Percentiles rank a stretch among this genome's conserved stretches.
These are phyloP conservation scores for Tylopilus intermedius DNA, from an alignment of 768 basidiomycete species.

Conservation along the genomic window DNA sequence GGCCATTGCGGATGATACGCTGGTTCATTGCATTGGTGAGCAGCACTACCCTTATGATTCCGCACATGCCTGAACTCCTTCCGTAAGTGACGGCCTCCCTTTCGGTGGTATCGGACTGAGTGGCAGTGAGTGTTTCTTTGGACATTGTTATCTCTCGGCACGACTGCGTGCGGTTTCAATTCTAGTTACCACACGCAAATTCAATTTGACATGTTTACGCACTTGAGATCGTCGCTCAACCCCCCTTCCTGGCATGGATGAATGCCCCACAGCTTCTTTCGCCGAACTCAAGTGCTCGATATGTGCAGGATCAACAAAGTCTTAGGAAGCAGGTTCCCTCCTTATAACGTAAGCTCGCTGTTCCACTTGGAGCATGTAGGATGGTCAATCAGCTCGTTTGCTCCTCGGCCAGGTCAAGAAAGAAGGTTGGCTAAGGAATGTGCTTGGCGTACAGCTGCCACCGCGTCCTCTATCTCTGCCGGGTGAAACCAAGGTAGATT, in stretches of 20 bases:
- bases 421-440: slow-evolving; percentile 15
- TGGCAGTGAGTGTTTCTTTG: slow-evolving; percentile 50
- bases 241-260: slow-evolving; percentile 32
- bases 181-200: slow-evolving; percentile 65
- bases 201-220: slow-evolving; percentile 74
- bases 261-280: neutral
- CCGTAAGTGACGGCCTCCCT: slow-evolving; percentile 55
- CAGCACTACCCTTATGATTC: neutral
- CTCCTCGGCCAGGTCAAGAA: slow-evolving; percentile 21
- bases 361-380: neutral
- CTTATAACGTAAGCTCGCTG: slow-evolving; percentile 21
- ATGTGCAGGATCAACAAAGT: slow-evolving; percentile 21
- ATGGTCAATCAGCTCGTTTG: neutral
- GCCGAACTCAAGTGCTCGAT: neutral
- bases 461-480: slow-evolving; percentile 16
- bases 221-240: slow-evolving; percentile 53
- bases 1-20: slow-evolving; percentile 61
- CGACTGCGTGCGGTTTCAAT: neutral
- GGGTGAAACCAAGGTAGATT: slow-evolving; percentile 10
- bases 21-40: slow-evolving; percentile 58
- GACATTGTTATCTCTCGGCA: neutral
- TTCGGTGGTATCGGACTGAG: slow-evolving; percentile 72
- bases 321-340: slow-evolving; percentile 27
- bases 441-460: slow-evolving; percentile 16
- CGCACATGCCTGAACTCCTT: neutral